Conservation (phyloP, 768 basidiomycete species). For the Leccinum boreale region DNA sequence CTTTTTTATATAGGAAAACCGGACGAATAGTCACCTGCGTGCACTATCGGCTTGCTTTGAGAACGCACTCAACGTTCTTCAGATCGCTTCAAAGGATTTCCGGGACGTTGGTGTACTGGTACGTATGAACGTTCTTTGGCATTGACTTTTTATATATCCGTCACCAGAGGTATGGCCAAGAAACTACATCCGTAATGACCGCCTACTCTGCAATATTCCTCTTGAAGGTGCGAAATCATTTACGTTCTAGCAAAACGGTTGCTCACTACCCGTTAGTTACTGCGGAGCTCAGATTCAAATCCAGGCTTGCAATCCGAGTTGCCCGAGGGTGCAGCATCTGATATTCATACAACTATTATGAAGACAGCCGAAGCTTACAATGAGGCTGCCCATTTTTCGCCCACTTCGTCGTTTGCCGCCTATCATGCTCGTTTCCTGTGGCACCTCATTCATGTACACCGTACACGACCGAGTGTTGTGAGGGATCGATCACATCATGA, state of each 20-base stretch:
- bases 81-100: conserved; percentile 73
- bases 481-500: conserved; percentile 37
- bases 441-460: conserved; percentile 61
- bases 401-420: conserved; percentile 62
- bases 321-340: conserved; percentile 55
- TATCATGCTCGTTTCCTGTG: conserved; percentile 80
- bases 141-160: background rate
- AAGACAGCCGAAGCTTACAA: conserved; percentile 77
- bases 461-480: conserved; percentile 42
- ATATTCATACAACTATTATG: conserved; percentile 63
- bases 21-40: conserved; percentile 58
- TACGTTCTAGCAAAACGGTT: background rate
- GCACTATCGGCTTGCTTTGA: conserved; percentile 71
- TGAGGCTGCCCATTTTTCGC: conserved; percentile 60
- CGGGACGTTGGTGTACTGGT: conserved; percentile 72
- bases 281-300: conserved; percentile 59
- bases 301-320: conserved; percentile 59
- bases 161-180: conserved; percentile 75
- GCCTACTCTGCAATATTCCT: conserved; percentile 83
- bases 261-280: conserved; percentile 44
- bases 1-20: conserved; percentile 43
- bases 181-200: conserved; percentile 81
- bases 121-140: conserved; percentile 37
- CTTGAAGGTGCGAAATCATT: conserved; percentile 51
- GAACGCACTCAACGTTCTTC: conserved; percentile 67